These are phyloP conservation scores for Blyttiomyces sp. DNA, from an alignment of 371 early-diverging fungal genomes.

Conservation along the genomic window DNA sequence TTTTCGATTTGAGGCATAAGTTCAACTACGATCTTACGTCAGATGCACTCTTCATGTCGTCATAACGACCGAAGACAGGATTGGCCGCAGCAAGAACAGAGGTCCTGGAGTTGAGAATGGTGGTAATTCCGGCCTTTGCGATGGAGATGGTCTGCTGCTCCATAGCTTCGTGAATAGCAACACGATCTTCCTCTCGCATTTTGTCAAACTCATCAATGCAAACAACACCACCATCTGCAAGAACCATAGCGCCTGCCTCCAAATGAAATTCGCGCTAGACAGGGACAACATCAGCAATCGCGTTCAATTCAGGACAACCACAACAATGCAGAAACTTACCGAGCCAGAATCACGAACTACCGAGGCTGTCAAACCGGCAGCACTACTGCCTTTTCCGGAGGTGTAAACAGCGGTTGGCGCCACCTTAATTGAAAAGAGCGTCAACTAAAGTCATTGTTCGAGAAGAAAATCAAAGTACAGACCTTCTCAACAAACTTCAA, in stretches of 20 bases:
- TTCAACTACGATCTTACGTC: slow-evolving; percentile 51
- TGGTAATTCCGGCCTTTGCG: slow-evolving; percentile 99
- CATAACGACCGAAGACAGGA: slow-evolving; percentile 99
- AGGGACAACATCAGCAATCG: not conserved
- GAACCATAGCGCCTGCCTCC: slow-evolving; percentile 99
- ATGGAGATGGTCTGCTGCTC: slow-evolving; percentile 99
- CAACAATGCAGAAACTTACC: slow-evolving; percentile 61
- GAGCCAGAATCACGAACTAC: slow-evolving; percentile 81
- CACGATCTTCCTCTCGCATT: slow-evolving; percentile 99
- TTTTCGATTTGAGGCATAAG: not conserved
- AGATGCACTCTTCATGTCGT: slow-evolving; percentile 96
- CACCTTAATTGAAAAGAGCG: slow-evolving; percentile 41
- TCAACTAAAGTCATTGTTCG: not conserved
- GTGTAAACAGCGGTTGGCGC: slow-evolving; percentile 96
- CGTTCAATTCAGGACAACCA: not conserved
- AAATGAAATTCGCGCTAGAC: slow-evolving; percentile 89
- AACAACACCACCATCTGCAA: slow-evolving; percentile 99
- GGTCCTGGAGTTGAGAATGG: slow-evolving; percentile 97
- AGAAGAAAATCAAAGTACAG: not conserved
- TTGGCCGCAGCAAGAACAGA: slow-evolving; percentile 99
- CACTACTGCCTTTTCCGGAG: slow-evolving; percentile 83
- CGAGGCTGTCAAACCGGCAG: slow-evolving; percentile 87
- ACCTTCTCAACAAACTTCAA: slow-evolving; percentile 98
- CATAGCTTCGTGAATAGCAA: slow-evolving; percentile 99
- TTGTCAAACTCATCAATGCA: slow-evolving; percentile 99